These are phyloP conservation scores for Geosmithia morbida DNA, from an alignment of 2,329 filamentous ascomycete species.

Conservation along the genomic window DNA sequence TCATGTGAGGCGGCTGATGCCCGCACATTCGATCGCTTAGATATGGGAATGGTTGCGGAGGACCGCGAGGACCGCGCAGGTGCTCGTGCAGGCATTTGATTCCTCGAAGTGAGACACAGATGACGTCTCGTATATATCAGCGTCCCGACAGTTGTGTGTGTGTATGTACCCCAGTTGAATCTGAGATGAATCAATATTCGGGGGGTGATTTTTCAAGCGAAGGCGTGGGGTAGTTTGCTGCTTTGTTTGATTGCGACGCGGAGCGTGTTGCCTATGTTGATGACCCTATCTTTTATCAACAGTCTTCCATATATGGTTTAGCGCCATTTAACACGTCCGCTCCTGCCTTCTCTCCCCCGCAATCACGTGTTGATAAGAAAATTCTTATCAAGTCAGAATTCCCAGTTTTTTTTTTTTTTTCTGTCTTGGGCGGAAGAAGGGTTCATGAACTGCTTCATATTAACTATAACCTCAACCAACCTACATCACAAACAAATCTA, in stretches of 20 bases:
- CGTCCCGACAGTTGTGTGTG: background rate
- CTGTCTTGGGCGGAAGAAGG: background rate
- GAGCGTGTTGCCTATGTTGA: background rate
- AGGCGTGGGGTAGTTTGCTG: conserved; percentile 1
- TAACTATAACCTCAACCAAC: background rate
- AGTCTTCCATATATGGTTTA: conserved; percentile 16
- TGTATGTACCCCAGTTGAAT: background rate
- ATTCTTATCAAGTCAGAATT: conserved; percentile 5
- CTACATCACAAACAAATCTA: background rate
- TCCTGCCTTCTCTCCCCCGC: conserved; percentile 3
- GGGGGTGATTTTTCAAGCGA: conserved; percentile 1
- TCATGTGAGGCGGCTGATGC: conserved; percentile 30
- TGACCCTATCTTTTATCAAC: conserved; percentile 12
- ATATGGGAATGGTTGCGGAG: conserved; percentile 22
- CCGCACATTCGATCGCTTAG: conserved; percentile 12
- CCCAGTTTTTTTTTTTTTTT: conserved; percentile 10
- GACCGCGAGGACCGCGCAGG: conserved; percentile 30
- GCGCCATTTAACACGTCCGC: conserved; percentile 1
- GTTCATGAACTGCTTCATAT: background rate
- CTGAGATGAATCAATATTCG: background rate
- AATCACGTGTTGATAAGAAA: conserved; percentile 20
- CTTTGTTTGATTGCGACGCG: conserved; percentile 12
- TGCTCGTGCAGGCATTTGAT: conserved; percentile 33
- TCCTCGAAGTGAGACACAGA: background rate
- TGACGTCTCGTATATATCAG: background rate